A percentile compares a stretch with the other conserved stretches of the same genome.
These are phyloP conservation scores for Paramecium pentaurelia DNA, from an alignment of 73 alveolate genomes.

Conservation along the genomic window DNA sequence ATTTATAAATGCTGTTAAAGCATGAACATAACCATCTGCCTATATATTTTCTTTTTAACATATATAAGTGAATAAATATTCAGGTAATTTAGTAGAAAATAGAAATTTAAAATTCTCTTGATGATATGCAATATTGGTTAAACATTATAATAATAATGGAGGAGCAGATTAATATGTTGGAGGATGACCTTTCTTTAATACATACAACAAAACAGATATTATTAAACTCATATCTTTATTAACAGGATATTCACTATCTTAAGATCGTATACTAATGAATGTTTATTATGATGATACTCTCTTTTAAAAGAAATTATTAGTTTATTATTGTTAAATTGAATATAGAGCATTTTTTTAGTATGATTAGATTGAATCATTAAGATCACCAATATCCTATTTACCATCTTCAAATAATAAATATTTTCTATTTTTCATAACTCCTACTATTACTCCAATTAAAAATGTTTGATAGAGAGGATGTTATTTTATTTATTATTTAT, in stretches of 20 bases:
- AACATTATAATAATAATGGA: not conserved
- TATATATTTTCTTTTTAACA: not conserved
- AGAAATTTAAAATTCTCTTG: conserved; percentile 9
- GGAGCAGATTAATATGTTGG: conserved; percentile 21
- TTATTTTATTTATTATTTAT: conserved; percentile 3
- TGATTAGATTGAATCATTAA: conserved; percentile 37
- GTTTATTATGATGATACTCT: conserved; percentile 36
- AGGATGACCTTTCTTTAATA: conserved; percentile 20
- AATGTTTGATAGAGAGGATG: conserved; percentile 11
- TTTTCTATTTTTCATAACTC: conserved; percentile 38
- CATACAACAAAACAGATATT: conserved; percentile 11
- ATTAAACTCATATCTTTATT: conserved; percentile 39
- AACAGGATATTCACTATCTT: not conserved
- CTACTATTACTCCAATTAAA: conserved; percentile 46
- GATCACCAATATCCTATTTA: conserved; percentile 6
- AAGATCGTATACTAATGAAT: conserved; percentile 11
- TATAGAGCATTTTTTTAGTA: conserved; percentile 36
- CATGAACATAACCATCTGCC: conserved; percentile 36
- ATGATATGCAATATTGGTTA: conserved; percentile 44
- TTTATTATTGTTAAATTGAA: not conserved
- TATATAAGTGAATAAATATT: not conserved
- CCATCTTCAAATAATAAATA: conserved; percentile 37
- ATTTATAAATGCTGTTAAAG: conserved; percentile 17
- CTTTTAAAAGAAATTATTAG: not conserved
- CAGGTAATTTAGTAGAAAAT: conserved; percentile 16